Evolutionary conservation across 2,329 filamentous ascomycete genomes (phyloP).

Genomic region (Colletotrichum trifolii): DNA sequence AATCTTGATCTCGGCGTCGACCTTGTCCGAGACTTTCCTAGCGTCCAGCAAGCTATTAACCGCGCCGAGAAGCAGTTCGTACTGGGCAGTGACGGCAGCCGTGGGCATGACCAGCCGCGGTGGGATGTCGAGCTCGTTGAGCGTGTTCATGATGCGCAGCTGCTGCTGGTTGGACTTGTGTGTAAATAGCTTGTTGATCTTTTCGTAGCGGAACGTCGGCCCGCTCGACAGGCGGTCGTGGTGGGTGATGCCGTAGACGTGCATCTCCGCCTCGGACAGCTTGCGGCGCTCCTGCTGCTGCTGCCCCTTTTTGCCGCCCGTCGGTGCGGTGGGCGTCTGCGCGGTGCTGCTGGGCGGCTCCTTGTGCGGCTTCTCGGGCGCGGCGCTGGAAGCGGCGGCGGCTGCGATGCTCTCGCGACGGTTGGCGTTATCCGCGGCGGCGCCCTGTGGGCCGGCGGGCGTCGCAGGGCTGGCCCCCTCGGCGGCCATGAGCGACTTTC

Average conservation of each 20-base stretch:
- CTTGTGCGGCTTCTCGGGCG: slow-evolving; percentile 44
- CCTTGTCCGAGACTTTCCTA: slow-evolving; percentile 79
- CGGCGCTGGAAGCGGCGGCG: slow-evolving; percentile 43
- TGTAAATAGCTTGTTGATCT: slow-evolving; percentile 80
- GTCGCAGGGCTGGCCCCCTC: slow-evolving; percentile 63
- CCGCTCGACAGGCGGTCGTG: slow-evolving; percentile 88
- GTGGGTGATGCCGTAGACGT: slow-evolving; percentile 84
- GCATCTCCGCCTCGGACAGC: slow-evolving; percentile 80
- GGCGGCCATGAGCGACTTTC: slow-evolving; percentile 74
- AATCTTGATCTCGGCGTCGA: slow-evolving; percentile 76
- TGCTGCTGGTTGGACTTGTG: slow-evolving; percentile 83
- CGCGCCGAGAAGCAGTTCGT: slow-evolving; percentile 75
- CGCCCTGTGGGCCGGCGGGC: slow-evolving; percentile 45
- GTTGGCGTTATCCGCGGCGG: slow-evolving; percentile 44
- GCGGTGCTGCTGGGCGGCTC: slow-evolving; percentile 58
- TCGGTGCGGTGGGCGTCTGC: slow-evolving; percentile 49
- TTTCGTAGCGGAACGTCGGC: slow-evolving; percentile 89
- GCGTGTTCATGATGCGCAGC: slow-evolving; percentile 76
- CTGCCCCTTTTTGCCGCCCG: slow-evolving; percentile 63
- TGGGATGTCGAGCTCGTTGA: slow-evolving; percentile 78
- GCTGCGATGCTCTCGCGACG: slow-evolving; percentile 67
- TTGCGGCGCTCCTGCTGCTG: slow-evolving; percentile 69
- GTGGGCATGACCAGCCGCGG: slow-evolving; percentile 80
- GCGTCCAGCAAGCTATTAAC: slow-evolving; percentile 78
- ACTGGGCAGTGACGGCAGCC: slow-evolving; percentile 74